Evolutionary conservation across 2,329 filamentous ascomycete species (phyloP), one percentile per base, ranked within the genome.

Genomic region (Aspergillus phoenicis): DNA sequence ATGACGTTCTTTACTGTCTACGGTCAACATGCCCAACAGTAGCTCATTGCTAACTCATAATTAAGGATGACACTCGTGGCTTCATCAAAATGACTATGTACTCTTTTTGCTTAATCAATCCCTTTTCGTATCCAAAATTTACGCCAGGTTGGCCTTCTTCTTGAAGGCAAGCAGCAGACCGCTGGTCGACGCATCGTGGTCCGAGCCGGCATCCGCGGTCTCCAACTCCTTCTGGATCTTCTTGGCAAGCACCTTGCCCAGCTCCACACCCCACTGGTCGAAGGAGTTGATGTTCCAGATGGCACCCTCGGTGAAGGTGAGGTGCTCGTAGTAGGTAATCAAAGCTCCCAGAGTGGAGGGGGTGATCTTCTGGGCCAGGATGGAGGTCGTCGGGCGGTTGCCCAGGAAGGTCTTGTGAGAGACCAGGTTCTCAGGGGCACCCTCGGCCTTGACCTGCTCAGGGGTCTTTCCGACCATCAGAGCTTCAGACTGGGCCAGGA

Each of bases 251-350:
- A 90, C 88, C 89, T 99, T 99, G 78, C 95, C 95, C 64, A 99
- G 84, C 85, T 99, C 95, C 48, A 99, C 95, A 81, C 95, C 95
- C 95, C 95, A 99, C 84, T 99, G 95, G 82, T 99, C 95, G 76
- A 98, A 99, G 74, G 89, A 93, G 87, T 99, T 99, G 84, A 99
- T 97, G 82, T 98, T 96, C 95, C 95, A 99, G 76, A 99, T 85
- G 56, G 93, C 94, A 72, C 95, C 95, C 82, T 99, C 95, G 39
- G 91, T 96, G 80, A 99, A 99, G 59, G 95, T 98, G 64, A 98
- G 82, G 82, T 99, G 95, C 85, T 99, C 95, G 81, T 99, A 99
- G 86, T 98, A 99, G 67, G 93, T 94, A 71, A 99, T 99, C 71
- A 99, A 82, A 3, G 95, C 94, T 74, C 95, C 95, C 52, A 99